Evolutionary conservation across 1,139 yeast genomes (phyloP), one percentile per base, ranked within the genome.

Genomic region (Suhomyces terraborum): DNA sequence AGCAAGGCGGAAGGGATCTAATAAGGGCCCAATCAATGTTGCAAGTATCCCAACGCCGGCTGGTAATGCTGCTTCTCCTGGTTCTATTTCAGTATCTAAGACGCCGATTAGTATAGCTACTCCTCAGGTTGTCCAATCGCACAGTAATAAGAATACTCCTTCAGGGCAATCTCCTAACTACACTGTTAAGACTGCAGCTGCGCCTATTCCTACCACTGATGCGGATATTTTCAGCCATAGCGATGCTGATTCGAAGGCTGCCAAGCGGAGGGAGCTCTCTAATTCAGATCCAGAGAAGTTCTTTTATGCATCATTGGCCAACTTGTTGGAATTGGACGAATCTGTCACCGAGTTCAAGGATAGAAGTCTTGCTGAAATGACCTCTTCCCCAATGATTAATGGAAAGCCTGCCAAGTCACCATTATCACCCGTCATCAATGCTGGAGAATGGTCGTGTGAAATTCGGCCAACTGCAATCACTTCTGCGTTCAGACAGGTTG

Each of bases 251-350:
- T 52, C 63, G 10, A 67, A 64, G 42, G 60, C 67, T 45, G 63
- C 67, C 26, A 70, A 64, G 47, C 60, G 84, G 42, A 65, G 79
- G 38, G 79, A 74, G 37, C 64, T 78, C 39, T 73, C 77, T 1
- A 57, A 56, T 37, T 51, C 57, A 19, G 77, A 79, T 50, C 79
- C 82, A 0, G 72, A 73, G 39, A 63, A 64, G 45, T 79, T 76
- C 55, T 75, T 79, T 54, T 64, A 73, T 40, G 75, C 80, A 0
- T 69, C 82, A 1, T 61, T 79, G 45, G 70, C 79, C 8, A 79
- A 79, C 52, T 61, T 77, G 29, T 61, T 79, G 44, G 78, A 73
- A 35, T 52, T 79, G 34, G 74, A 70, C 18, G 77, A 70, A 18
- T 59, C 66, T 19, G 62, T 43, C n/a, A 48, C 45, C 5, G 53